These are phyloP conservation scores for Cladosporium phlei DNA, from an alignment of 2,329 filamentous ascomycete species.

Conservation along the genomic window DNA sequence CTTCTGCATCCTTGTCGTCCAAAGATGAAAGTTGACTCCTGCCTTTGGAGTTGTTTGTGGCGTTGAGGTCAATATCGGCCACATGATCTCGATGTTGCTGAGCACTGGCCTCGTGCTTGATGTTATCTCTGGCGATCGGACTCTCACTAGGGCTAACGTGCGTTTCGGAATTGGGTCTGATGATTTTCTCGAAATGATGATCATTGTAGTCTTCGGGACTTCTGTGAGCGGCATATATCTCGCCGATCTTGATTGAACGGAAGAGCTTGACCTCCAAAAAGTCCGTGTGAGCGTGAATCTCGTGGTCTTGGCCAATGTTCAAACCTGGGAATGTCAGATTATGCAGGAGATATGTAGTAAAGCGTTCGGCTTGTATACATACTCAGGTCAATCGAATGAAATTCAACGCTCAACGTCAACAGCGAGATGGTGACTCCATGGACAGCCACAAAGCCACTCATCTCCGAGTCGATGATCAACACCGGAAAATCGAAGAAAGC, in stretches of 20 bases:
- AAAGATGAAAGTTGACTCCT: not conserved
- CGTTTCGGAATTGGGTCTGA: not conserved
- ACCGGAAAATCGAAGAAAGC: slow-evolving; percentile 48
- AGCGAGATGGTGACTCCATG: slow-evolving; percentile 49
- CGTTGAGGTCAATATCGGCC: not conserved
- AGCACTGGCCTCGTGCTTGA: not conserved
- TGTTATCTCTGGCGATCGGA: not conserved
- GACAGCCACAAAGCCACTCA: slow-evolving; percentile 49
- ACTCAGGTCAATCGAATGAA: slow-evolving; percentile 51
- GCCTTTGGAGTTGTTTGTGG: not conserved
- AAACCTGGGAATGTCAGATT: slow-evolving; percentile 50
- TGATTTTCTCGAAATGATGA: slow-evolving; percentile 18
- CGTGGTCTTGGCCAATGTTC: slow-evolving; percentile 20
- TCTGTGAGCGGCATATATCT: slow-evolving; percentile 53
- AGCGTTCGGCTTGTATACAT: not conserved
- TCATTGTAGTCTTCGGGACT: slow-evolving; percentile 47
- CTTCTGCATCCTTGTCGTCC: not conserved
- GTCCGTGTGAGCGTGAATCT: slow-evolving; percentile 49
- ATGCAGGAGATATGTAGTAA: not conserved
- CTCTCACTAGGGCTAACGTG: not conserved
- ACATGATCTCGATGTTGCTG: not conserved
- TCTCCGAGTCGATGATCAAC: slow-evolving; percentile 52
- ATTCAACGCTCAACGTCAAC: slow-evolving; percentile 46
- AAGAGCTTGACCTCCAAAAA: slow-evolving; percentile 47
- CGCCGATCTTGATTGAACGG: slow-evolving; percentile 47